These are phyloP conservation scores for Westerdykella ornata DNA, from an alignment of 2,329 filamentous ascomycete genomes.

Conservation along the genomic window DNA sequence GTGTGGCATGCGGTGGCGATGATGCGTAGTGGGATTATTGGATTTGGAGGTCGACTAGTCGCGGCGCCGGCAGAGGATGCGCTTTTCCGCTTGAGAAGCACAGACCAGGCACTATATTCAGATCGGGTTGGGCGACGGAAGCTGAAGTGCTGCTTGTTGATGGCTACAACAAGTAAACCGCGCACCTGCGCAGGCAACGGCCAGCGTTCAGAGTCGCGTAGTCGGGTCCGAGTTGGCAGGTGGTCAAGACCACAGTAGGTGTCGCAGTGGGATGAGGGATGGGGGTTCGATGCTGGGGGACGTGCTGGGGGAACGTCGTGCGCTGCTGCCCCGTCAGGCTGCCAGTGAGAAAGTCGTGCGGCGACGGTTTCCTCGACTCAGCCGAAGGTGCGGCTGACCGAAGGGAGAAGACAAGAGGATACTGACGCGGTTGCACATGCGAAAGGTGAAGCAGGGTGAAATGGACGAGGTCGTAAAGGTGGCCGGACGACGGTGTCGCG, in stretches of 20 bases:
- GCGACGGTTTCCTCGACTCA: neutral
- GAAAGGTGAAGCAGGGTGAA: neutral
- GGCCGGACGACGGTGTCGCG: no score
- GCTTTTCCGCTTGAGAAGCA: constrained; percentile 4
- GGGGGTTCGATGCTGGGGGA: no score
- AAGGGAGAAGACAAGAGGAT: neutral
- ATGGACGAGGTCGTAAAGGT: neutral
- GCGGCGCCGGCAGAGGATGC: neutral
- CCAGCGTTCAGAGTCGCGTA: no score
- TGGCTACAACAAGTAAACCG: no score
- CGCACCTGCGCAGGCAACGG: no score
- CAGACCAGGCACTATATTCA: constrained; percentile 1
- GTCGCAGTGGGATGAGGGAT: no score
- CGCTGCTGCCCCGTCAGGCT: constrained; percentile 1
- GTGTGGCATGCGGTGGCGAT: constrained; percentile 17
- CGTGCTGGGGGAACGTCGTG: neutral
- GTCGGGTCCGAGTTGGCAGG: no score
- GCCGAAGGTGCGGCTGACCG: neutral
- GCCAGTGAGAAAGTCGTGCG: neutral
- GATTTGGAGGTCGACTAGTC: neutral
- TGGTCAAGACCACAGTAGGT: no score
- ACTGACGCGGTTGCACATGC: no score
- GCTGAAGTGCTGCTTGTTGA: no score
- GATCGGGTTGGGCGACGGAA: no score
- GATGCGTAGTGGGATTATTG: neutral